Percentiles rank a stretch among this genome's conserved stretches.
phyloP scores from a whole-genome alignment of 78 protist species.

The Neovahlkampfia damariscottae region DNA sequence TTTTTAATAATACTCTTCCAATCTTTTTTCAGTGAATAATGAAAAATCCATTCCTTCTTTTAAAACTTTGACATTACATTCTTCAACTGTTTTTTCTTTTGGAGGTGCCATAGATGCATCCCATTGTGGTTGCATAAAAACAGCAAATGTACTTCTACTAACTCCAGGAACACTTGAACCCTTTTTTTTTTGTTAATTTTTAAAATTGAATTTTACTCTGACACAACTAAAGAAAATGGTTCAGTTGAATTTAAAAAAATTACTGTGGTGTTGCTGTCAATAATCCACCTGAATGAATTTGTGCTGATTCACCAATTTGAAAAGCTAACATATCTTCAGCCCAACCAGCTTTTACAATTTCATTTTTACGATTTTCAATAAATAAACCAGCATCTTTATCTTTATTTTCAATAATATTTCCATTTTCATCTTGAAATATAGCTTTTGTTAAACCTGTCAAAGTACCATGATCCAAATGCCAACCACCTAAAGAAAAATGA shows the following conservation, averaged over 20 bases:
- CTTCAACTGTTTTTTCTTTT: not conserved
- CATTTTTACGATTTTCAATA: conserved; percentile 3
- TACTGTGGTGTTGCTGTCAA: conserved; percentile 42
- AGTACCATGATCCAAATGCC: conserved; percentile 39
- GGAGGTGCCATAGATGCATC: not conserved
- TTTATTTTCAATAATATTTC: not conserved
- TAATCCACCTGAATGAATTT: conserved; percentile 39
- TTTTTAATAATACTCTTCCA: not conserved
- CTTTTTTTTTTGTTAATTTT: no score
- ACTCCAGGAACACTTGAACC: conserved; percentile 1
- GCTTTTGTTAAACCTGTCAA: conserved; percentile 29
- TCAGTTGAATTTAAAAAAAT: not conserved
- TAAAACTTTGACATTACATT: not conserved
- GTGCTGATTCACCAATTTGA: conserved; percentile 44
- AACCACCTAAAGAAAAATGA: conserved; percentile 28
- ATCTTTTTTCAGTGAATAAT: not conserved
- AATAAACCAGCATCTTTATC: conserved; percentile 11
- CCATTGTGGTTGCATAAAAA: conserved; percentile 36
- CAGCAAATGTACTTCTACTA: conserved; percentile 29
- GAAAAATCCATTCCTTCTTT: not conserved
- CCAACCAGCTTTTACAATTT: not conserved
- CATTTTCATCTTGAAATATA: not conserved
- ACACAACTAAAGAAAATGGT: not conserved
- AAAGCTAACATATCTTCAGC: conserved; percentile 11
- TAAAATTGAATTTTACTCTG: no score